phyloP scores from a whole-genome alignment of 805 yeast genomes.

The Vanderwaltozyma polyspora region DNA sequence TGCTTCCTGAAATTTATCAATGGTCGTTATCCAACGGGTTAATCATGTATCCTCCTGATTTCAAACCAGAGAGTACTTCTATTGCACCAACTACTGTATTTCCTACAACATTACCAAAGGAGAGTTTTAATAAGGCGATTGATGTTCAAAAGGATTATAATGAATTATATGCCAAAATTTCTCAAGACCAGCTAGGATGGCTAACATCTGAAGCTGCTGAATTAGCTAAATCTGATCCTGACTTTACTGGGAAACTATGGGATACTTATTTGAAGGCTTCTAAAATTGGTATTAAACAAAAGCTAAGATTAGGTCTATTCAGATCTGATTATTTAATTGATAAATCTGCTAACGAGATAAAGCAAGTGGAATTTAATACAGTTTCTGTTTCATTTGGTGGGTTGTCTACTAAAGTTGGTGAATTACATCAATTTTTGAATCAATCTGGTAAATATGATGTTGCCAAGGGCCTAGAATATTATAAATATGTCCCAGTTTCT shows the following conservation, averaged over 20 bases:
- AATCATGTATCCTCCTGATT: conserved; percentile 63
- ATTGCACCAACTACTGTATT: conserved; percentile 82
- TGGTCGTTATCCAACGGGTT: conserved; percentile 76
- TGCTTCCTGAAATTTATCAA: conserved; percentile 46
- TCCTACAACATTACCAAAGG: conserved; percentile 79
- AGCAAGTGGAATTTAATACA: conserved; percentile 94
- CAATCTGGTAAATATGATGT: conserved; percentile 40
- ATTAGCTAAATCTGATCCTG: conserved; percentile 49
- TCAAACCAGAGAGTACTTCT: conserved; percentile 30
- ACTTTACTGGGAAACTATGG: conserved; percentile 74
- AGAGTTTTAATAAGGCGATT: conserved; percentile 55
- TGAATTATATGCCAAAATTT: conserved; percentile 57
- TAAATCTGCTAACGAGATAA: conserved; percentile 36
- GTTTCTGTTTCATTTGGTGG: conserved; percentile 95
- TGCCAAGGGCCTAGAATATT: conserved; percentile 31
- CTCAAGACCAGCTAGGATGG: conserved; percentile 52
- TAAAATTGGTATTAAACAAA: conserved; percentile 33
- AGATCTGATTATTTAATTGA: conserved; percentile 83
- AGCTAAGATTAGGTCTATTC: conserved; percentile 69
- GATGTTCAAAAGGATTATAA: conserved; percentile 60
- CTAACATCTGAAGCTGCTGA: conserved; percentile 42
- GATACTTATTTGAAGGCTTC: conserved; percentile 42
- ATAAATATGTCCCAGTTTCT: conserved; percentile 49
- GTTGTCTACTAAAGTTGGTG: conserved; percentile 66
- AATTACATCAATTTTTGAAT: conserved; percentile 60